Conservation (phyloP, 345 rosid genomes). For the Pugionium cornutum region DNA sequence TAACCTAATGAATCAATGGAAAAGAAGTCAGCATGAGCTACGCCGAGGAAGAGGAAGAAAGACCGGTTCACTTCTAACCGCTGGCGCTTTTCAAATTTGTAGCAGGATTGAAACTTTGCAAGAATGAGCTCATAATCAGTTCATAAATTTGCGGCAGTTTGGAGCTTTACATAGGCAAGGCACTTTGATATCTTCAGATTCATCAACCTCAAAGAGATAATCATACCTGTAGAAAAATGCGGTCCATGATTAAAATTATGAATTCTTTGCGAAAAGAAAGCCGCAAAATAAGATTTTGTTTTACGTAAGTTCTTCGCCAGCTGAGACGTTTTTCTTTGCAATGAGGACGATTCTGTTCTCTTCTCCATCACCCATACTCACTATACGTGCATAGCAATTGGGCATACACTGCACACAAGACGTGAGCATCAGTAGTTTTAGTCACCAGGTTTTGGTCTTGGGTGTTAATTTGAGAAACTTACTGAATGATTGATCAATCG, state of each 20-base stretch:
- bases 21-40: constrained; percentile 19
- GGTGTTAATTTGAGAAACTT: constrained; percentile 19
- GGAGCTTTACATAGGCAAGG: constrained; percentile 84
- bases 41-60: not conserved
- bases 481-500: constrained; percentile 97
- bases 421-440: constrained; percentile 3
- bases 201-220: constrained; percentile 85
- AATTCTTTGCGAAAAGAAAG: constrained; percentile 14
- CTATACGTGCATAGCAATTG: constrained; percentile 93
- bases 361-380: constrained; percentile 67
- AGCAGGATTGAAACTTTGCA: too few relatives aligned
- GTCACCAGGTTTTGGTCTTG: not conserved
- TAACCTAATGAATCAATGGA: constrained; percentile 31
- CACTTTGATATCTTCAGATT: constrained; percentile 70
- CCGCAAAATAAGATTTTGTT: too few relatives aligned
- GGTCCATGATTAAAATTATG: not conserved
- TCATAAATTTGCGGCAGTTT: constrained; percentile 80
- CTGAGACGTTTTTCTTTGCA: constrained; percentile 71
- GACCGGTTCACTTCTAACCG: too few relatives aligned
- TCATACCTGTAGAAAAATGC: constrained; percentile 59
- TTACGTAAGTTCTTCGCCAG: constrained; percentile 89
- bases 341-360: constrained; percentile 81
- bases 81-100: too few relatives aligned
- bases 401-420: constrained; percentile 78
- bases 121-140: constrained; percentile 30